Evolutionary conservation across 2,329 filamentous ascomycete species (phyloP).

Genomic region (Magnaporthiopsis poae): DNA sequence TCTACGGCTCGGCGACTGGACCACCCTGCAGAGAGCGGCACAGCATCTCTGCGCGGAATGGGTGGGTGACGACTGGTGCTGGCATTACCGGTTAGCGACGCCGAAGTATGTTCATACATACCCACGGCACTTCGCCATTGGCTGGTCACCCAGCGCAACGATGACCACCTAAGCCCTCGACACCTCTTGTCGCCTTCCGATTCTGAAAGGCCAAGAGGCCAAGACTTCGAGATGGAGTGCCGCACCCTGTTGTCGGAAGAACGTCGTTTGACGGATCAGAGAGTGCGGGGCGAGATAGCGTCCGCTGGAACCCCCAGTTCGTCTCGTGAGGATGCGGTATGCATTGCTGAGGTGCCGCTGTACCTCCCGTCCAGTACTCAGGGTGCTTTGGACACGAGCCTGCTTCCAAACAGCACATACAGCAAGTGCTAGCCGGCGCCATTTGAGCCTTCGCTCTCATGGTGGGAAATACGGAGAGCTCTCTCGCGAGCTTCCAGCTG

Average conservation of each 20-base stretch:
- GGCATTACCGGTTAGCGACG: too few relatives aligned
- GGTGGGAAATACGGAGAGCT: neutral
- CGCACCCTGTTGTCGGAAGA: neutral
- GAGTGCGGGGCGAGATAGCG: neutral
- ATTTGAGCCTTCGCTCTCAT: neutral
- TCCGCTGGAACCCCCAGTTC: neutral
- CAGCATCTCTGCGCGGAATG: neutral
- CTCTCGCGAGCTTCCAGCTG: too few relatives aligned
- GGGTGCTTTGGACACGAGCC: neutral
- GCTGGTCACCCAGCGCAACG: neutral
- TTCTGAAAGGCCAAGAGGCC: constrained; percentile 3
- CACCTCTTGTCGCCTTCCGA: constrained; percentile 3
- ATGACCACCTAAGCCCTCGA: neutral
- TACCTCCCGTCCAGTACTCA: too few relatives aligned
- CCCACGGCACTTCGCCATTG: neutral
- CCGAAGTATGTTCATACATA: neutral
- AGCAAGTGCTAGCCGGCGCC: neutral
- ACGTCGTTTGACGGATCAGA: neutral
- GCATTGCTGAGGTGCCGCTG: neutral
- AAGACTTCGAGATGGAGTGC: neutral
- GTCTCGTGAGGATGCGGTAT: neutral
- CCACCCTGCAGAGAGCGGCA: neutral
- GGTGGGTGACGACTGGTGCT: neutral
- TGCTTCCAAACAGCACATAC: neutral
- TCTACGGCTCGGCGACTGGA: neutral